phyloP scores from a whole-genome alignment of 2,329 filamentous ascomycete species.

The Pseudomassariella vexata region DNA sequence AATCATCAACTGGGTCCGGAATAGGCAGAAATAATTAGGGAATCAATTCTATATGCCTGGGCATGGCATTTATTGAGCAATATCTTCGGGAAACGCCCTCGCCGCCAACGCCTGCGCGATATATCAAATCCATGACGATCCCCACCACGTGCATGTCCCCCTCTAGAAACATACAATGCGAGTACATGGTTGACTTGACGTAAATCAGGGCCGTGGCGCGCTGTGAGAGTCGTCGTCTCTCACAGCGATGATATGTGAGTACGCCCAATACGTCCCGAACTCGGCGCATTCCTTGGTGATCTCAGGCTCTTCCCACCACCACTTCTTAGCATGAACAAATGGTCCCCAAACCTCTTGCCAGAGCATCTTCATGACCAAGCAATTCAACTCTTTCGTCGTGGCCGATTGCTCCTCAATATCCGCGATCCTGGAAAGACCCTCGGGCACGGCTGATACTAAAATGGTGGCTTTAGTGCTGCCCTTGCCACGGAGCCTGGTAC shows the following conservation, averaged over 20 bases:
- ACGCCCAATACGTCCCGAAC: conserved; percentile 53
- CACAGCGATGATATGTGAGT: conserved; percentile 49
- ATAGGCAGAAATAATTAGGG: no score
- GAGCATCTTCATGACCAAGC: conserved; percentile 47
- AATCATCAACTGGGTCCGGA: no score
- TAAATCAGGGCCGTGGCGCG: no score
- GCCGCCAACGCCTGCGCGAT: no score
- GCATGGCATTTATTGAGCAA: no score
- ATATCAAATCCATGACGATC: no score
- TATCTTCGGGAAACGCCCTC: no score
- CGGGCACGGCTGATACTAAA: conserved; percentile 41
- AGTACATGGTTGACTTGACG: no score
- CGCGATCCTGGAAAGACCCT: conserved; percentile 11
- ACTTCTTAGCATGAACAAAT: conserved; percentile 40
- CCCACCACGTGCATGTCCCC: no score
- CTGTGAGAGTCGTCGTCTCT: conserved; percentile 29
- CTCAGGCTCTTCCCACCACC: conserved; percentile 58
- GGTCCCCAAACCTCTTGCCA: conserved; percentile 58
- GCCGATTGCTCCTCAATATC: conserved; percentile 21
- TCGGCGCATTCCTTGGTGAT: conserved; percentile 50
- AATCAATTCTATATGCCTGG: no score
- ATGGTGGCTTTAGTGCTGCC: conserved; percentile 42
- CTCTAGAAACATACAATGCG: no score
- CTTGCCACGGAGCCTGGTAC: conserved; percentile 43
- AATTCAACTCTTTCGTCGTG: conserved; percentile 41